Evolutionary conservation across 345 rosid genomes (phyloP).

Genomic region (Isatis tinctoria): DNA sequence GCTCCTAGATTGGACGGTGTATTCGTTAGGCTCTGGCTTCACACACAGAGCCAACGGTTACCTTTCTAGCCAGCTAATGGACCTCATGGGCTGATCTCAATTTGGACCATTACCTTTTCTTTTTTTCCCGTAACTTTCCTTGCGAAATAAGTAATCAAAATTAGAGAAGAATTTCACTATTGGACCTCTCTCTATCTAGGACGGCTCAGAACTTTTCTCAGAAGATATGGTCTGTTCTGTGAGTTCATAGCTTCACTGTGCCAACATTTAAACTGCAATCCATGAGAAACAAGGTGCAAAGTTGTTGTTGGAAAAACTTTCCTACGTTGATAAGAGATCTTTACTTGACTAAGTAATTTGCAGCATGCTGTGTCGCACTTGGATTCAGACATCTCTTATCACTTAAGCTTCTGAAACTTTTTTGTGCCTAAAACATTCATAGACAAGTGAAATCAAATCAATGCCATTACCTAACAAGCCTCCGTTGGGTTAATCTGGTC

Average conservation of each 20-base stretch:
- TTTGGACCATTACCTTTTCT: no score
- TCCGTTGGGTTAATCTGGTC: no score
- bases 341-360: constrained; percentile 76
- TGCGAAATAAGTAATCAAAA: no score
- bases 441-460: no score
- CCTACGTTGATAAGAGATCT: neutral
- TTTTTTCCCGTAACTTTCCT: no score
- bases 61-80: no score
- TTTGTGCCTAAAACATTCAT: no score
- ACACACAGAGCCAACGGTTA: neutral
- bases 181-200: constrained; percentile 24
- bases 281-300: neutral
- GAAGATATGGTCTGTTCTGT: constrained; percentile 50
- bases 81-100: no score
- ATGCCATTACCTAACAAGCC: no score
- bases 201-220: constrained; percentile 55
- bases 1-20: neutral
- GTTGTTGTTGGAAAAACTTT: neutral
- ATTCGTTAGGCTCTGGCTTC: neutral
- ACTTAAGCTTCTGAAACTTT: no score
- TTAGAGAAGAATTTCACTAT: neutral
- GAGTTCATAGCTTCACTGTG: constrained; percentile 88
- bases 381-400: constrained; percentile 23
- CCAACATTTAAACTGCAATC: neutral
- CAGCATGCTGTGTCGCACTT: constrained; percentile 74